Evolutionary conservation across 2,329 filamentous ascomycete genomes (phyloP).

Genomic region (Fusarium verrucosum): DNA sequence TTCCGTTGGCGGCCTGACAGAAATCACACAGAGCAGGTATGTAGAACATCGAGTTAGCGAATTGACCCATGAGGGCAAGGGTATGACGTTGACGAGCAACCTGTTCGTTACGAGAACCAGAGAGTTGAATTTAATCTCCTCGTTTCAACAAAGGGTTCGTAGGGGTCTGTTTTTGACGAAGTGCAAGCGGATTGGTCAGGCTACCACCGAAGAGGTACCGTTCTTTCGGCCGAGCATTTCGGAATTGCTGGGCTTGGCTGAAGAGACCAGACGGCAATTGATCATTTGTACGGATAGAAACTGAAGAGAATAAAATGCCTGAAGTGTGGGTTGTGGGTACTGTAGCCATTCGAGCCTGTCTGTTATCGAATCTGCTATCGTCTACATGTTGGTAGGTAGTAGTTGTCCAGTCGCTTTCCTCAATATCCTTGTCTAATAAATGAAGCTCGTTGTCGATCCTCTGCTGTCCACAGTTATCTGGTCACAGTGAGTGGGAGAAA

Average conservation of each 20-base stretch:
- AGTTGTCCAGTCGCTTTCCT: not conserved
- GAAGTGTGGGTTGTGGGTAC: slow-evolving; percentile 13
- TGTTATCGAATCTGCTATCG: slow-evolving; percentile 10
- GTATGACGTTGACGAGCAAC: not conserved
- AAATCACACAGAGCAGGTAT: slow-evolving; percentile 4
- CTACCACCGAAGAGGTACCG: not conserved
- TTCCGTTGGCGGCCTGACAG: slow-evolving; percentile 4
- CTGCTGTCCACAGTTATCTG: too few relatives aligned
- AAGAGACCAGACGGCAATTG: slow-evolving; percentile 20
- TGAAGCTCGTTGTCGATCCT: slow-evolving; percentile 32
- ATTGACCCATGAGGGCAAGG: not conserved
- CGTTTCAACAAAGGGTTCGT: not conserved
- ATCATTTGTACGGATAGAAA: slow-evolving; percentile 13
- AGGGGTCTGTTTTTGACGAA: not conserved
- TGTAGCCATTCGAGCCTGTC: slow-evolving; percentile 25
- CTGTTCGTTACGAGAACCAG: not conserved
- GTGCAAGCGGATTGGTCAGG: slow-evolving; percentile 11
- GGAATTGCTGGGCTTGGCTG: slow-evolving; percentile 8
- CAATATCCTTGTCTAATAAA: slow-evolving; percentile 14
- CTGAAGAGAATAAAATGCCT: slow-evolving; percentile 20
- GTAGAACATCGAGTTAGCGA: not conserved
- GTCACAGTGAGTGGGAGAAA: slow-evolving; percentile 8
- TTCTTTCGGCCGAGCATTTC: slow-evolving; percentile 28
- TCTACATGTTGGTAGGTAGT: too few relatives aligned
- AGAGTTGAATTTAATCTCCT: not conserved